A percentile compares a stretch with the other conserved stretches of the same genome.
These are phyloP conservation scores for Omphalotus guepiniiformis DNA, from an alignment of 768 basidiomycete genomes.

Conservation along the genomic window DNA sequence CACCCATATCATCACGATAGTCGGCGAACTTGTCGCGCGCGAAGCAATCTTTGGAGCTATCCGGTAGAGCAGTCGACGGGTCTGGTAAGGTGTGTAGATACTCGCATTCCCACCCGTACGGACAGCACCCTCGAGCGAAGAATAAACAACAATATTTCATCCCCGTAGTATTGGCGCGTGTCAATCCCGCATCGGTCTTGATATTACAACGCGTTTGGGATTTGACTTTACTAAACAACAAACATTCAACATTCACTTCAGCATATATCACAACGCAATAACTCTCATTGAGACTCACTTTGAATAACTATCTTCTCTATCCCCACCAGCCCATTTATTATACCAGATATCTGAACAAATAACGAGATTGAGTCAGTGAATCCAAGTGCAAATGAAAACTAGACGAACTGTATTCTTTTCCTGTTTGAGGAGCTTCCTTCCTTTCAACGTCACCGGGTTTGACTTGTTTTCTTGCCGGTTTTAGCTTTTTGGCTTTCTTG, in stretches of 20 bases:
- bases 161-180: slow-evolving; percentile 90
- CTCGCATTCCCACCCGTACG: slow-evolving; percentile 97
- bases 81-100: slow-evolving; percentile 90
- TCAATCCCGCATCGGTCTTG: slow-evolving; percentile 85
- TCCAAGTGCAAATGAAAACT: neutral
- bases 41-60: slow-evolving; percentile 95
- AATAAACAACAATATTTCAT: slow-evolving; percentile 94
- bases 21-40: slow-evolving; percentile 95
- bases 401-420: slow-evolving; percentile 91
- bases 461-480: slow-evolving; percentile 93
- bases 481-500: slow-evolving; percentile 58
- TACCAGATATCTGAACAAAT: slow-evolving; percentile 83
- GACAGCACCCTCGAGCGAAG: slow-evolving; percentile 95
- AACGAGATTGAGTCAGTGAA: slow-evolving; percentile 10
- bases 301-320: slow-evolving; percentile 93
- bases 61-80: slow-evolving; percentile 63
- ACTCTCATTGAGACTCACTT: slow-evolving; percentile 80
- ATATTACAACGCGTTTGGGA: slow-evolving; percentile 91
- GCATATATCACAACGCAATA: neutral
- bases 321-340: slow-evolving; percentile 99
- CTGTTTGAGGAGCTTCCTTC: slow-evolving; percentile 83
- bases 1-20: slow-evolving; percentile 99
- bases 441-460: slow-evolving; percentile 88
- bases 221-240: slow-evolving; percentile 71
- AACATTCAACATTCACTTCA: neutral